Conservation (phyloP, 2,329 filamentous ascomycete species). For the Neonectria ditissima region DNA sequence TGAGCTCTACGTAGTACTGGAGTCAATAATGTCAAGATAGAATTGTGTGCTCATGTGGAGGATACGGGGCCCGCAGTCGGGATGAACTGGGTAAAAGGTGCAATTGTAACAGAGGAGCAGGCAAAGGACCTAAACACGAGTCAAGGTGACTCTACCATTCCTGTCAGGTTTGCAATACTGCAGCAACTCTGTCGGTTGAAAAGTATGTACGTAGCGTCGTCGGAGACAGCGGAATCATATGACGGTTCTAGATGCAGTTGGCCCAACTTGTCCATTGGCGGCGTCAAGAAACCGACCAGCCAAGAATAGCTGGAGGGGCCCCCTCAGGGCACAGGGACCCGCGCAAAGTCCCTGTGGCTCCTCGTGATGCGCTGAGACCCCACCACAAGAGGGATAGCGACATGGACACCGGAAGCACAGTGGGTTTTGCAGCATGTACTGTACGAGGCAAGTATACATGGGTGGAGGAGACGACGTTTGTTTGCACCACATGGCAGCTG, state of each 20-base stretch:
- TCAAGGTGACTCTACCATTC: background rate
- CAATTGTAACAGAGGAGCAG: background rate
- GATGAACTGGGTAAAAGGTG: background rate
- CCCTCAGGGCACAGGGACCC: background rate
- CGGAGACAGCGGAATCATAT: slow-evolving; percentile 21
- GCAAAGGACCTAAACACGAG: background rate
- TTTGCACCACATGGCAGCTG: slow-evolving; percentile 5
- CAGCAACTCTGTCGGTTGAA: background rate
- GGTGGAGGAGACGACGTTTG: background rate
- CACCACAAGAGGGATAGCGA: slow-evolving; percentile 20
- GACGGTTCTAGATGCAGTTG: slow-evolving; percentile 25
- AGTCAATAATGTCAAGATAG: background rate
- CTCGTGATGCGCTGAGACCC: slow-evolving; percentile 28
- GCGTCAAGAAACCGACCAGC: slow-evolving; percentile 25
- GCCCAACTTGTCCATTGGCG: slow-evolving; percentile 26
- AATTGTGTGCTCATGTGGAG: background rate
- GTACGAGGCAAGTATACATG: slow-evolving; percentile 10
- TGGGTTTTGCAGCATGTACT: background rate
- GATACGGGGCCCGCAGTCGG: background rate
- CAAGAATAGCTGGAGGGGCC: slow-evolving; percentile 17
- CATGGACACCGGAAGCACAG: slow-evolving; percentile 1
- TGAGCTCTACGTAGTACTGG: background rate
- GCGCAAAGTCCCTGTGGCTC: slow-evolving; percentile 4
- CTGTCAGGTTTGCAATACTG: background rate
- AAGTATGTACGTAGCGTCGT: background rate